Conservation (phyloP, 1,284 basidiomycete genomes). For the Fomitopsis palustris region DNA sequence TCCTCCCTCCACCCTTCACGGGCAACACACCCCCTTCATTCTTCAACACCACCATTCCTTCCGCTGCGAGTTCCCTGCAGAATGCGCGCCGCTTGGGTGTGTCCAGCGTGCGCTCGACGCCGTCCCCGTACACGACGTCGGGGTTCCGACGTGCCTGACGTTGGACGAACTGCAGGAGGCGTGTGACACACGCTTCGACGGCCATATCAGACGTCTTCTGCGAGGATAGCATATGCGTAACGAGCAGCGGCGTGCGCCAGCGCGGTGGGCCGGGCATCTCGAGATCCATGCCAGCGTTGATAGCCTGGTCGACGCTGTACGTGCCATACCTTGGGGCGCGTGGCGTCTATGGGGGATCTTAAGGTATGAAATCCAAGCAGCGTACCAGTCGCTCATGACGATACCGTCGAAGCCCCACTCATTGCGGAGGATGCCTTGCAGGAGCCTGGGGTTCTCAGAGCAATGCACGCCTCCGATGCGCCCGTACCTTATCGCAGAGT, state of each 20-base stretch:
- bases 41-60: slow-evolving; percentile 69
- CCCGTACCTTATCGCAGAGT: slow-evolving; percentile 47
- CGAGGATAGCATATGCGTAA: slow-evolving; percentile 52
- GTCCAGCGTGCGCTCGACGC: slow-evolving; percentile 55
- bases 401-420: slow-evolving; percentile 70
- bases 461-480: slow-evolving; percentile 61
- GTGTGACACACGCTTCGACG: slow-evolving; percentile 53
- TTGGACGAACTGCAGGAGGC: slow-evolving; percentile 56
- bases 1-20: slow-evolving; percentile 21
- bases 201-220: slow-evolving; percentile 52
- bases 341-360: no score
- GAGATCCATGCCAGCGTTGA: slow-evolving; percentile 67
- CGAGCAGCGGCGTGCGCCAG: slow-evolving; percentile 55
- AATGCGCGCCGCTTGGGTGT: slow-evolving; percentile 52
- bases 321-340: slow-evolving; percentile 66
- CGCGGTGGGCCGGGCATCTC: slow-evolving; percentile 69
- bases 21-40: slow-evolving; percentile 53
- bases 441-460: slow-evolving; percentile 52
- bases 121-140: slow-evolving; percentile 64
- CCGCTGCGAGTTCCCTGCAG: slow-evolving; percentile 54
- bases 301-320: slow-evolving; percentile 52
- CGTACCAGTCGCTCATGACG: slow-evolving; percentile 64
- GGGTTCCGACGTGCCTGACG: slow-evolving; percentile 54
- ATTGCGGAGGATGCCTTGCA: slow-evolving; percentile 56
- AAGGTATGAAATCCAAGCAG: no score